phyloP scores from a whole-genome alignment of 805 yeast species.

The Kodamaea nitidulidarum region DNA sequence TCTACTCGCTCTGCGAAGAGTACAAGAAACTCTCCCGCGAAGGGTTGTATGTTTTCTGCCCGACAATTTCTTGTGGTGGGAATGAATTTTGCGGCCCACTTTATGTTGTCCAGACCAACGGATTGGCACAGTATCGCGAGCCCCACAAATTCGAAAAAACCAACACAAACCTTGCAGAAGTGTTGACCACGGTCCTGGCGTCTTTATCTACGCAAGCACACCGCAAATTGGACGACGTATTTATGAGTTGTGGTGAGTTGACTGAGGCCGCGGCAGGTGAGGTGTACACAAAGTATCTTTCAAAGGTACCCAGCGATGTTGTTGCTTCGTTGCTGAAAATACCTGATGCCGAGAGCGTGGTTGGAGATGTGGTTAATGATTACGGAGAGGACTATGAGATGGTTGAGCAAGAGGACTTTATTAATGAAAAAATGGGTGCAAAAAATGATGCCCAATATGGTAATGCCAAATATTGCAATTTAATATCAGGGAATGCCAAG shows the following conservation, averaged over 20 bases:
- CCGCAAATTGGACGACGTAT: conserved; percentile 19
- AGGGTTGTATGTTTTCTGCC: conserved; percentile 37
- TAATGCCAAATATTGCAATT: too few relatives aligned
- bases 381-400: conserved; percentile 11
- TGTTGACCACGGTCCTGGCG: conserved; percentile 20
- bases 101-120: conserved; percentile 25
- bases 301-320: conserved; percentile 24
- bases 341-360: not conserved
- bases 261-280: conserved; percentile 15
- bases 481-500: too few relatives aligned
- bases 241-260: conserved; percentile 10
- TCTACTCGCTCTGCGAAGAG: conserved; percentile 71
- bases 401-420: not conserved
- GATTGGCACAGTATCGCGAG: conserved; percentile 28
- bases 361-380: not conserved
- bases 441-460: too few relatives aligned
- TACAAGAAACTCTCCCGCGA: conserved; percentile 58
- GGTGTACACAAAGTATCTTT: conserved; percentile 21
- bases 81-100: too few relatives aligned
- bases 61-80: too few relatives aligned
- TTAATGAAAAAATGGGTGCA: too few relatives aligned
- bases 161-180: conserved; percentile 15
- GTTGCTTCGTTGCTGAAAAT: not conserved
- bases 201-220: conserved; percentile 30
- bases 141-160: conserved; percentile 31